These are phyloP conservation scores for Tephrocybe sp. DNA, from an alignment of 768 basidiomycete species.

Conservation along the genomic window DNA sequence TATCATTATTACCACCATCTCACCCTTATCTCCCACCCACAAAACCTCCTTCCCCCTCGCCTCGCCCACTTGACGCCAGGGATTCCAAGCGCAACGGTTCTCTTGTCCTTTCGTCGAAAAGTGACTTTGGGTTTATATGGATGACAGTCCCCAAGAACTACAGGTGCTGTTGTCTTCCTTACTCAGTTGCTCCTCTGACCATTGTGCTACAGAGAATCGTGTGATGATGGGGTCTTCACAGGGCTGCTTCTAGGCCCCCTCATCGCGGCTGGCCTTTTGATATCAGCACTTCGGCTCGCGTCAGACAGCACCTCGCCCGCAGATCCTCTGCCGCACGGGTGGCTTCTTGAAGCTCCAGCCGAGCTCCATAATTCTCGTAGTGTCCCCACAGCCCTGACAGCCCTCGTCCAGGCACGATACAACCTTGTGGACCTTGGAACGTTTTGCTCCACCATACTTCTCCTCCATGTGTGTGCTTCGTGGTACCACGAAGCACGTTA, in stretches of 20 bases:
- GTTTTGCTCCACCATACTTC: conserved; percentile 75
- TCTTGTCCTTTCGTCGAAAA: conserved; percentile 35
- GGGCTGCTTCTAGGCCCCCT: conserved; percentile 84
- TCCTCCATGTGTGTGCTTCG: conserved; percentile 79
- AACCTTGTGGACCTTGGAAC: conserved; percentile 79
- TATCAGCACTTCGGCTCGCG: conserved; percentile 42
- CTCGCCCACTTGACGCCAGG: conserved; percentile 37
- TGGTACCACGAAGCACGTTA: conserved; percentile 68
- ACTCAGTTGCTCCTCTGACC: conserved; percentile 8
- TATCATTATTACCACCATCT: conserved; percentile 19
- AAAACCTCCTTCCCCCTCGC: conserved; percentile 37
- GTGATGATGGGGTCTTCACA: conserved; percentile 85
- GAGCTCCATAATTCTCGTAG: conserved; percentile 45
- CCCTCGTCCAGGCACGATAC: conserved; percentile 68
- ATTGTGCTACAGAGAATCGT: conserved; percentile 53
- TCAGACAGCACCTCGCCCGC: conserved; percentile 23
- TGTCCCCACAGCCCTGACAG: conserved; percentile 46
- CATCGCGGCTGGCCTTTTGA: conserved; percentile 68
- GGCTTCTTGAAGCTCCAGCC: conserved; percentile 78
- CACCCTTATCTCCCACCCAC: conserved; percentile 10
- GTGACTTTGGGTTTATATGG: conserved; percentile 75
- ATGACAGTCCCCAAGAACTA: conserved; percentile 92
- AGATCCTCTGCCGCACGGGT: conserved; percentile 51
- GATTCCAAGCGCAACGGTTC: conserved; percentile 40
- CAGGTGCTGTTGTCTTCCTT: conserved; percentile 41